phyloP scores from a whole-genome alignment of 1,284 basidiomycete genomes.

The Athelia sp. region DNA sequence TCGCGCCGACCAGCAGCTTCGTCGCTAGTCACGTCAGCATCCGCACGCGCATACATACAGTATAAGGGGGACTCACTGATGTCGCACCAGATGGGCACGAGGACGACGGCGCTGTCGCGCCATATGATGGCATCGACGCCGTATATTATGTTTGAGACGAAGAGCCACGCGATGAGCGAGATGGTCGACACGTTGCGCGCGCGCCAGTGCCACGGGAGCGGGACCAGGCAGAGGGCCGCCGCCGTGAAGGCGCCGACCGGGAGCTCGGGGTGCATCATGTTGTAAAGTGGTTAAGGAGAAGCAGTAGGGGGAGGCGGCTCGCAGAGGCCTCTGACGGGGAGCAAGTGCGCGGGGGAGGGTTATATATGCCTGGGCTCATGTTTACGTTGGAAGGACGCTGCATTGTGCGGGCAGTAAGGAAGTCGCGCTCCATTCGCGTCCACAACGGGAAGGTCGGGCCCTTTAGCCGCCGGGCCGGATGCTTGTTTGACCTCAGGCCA shows the following conservation, averaged over 20 bases:
- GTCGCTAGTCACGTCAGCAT: conserved; percentile 28
- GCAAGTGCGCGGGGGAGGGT: no score
- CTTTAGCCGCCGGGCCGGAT: conserved; percentile 16
- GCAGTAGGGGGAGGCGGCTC: no score
- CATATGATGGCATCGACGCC: conserved; percentile 56
- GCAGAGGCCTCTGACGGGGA: no score
- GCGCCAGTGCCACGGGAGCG: conserved; percentile 43
- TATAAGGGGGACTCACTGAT: conserved; percentile 55
- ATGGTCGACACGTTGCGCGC: conserved; percentile 57
- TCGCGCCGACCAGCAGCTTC: conserved; percentile 32
- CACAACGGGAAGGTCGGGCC: conserved; percentile 16
- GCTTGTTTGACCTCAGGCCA: not conserved
- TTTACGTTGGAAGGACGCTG: no score
- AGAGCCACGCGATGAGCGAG: conserved; percentile 56
- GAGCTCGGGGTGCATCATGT: conserved; percentile 18
- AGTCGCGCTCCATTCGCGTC: no score
- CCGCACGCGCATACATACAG: no score
- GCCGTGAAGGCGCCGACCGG: conserved; percentile 29
- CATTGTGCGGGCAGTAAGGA: no score
- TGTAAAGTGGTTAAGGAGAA: not conserved
- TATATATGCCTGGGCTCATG: no score
- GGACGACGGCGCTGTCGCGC: conserved; percentile 40
- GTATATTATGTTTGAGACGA: conserved; percentile 44
- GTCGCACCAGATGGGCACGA: conserved; percentile 61
- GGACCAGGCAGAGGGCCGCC: conserved; percentile 31